A percentile compares a stretch with the other conserved stretches of the same genome.
Evolutionary conservation across 805 yeast genomes (phyloP).

Genomic region (Hanseniaspora valbyensis): DNA sequence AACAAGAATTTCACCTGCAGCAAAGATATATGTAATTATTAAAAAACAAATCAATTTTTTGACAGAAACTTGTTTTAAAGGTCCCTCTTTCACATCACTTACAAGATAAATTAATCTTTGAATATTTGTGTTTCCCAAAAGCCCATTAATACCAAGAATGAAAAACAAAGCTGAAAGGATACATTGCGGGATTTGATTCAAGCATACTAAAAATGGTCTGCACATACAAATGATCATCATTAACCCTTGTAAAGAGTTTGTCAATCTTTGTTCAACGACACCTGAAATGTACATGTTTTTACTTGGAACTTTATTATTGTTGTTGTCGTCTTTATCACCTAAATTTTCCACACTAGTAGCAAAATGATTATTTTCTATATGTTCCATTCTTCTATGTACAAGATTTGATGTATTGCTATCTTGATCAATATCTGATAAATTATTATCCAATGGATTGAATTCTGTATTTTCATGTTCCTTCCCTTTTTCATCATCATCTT

Average conservation of each 20-base stretch:
- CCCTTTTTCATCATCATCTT: no score
- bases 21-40: conserved; percentile 50
- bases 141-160: conserved; percentile 80
- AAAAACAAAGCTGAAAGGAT: conserved; percentile 86
- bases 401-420: not conserved
- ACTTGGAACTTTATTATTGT: conserved; percentile 8
- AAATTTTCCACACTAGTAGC: conserved; percentile 15
- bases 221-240: conserved; percentile 80
- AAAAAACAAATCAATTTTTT: conserved; percentile 43
- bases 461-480: no score
- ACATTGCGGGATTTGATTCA: conserved; percentile 83
- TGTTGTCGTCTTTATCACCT: conserved; percentile 18
- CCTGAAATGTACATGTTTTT: conserved; percentile 29
- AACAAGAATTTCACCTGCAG: conserved; percentile 71
- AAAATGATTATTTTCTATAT: conserved; percentile 17
- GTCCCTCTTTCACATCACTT: conserved; percentile 40
- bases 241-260: conserved; percentile 76
- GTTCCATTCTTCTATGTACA: not conserved
- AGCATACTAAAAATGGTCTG: conserved; percentile 68
- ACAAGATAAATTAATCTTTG: conserved; percentile 51
- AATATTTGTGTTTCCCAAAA: conserved; percentile 55
- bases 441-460: no score
- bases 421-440: not conserved
- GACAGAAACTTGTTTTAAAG: conserved; percentile 28
- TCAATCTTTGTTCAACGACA: conserved; percentile 82